phyloP scores from a whole-genome alignment of 768 basidiomycete species.

The Suillus decipiens region DNA sequence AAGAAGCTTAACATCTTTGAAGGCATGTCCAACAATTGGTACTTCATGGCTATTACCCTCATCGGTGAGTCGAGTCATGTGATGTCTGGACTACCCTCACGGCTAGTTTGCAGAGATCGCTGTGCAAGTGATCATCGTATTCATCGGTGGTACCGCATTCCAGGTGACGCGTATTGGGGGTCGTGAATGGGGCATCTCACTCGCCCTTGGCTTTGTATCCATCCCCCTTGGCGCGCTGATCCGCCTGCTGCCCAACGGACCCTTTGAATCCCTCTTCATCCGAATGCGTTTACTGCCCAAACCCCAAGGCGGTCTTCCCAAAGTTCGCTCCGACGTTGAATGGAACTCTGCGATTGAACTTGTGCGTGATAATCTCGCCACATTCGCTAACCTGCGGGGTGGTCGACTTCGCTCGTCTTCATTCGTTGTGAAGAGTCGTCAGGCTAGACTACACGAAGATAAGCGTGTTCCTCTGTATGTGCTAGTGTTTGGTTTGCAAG shows the following conservation, averaged over 20 bases:
- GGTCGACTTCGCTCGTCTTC: slow-evolving; percentile 86
- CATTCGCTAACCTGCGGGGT: slow-evolving; percentile 83
- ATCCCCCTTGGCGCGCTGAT: slow-evolving; percentile 85
- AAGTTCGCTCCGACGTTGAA: slow-evolving; percentile 54
- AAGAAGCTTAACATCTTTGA: slow-evolving; percentile 86
- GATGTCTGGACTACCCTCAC: slow-evolving; percentile 7
- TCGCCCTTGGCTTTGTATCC: slow-evolving; percentile 84
- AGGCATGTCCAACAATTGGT: slow-evolving; percentile 76
- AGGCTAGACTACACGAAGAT: slow-evolving; percentile 54
- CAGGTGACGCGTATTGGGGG: slow-evolving; percentile 78
- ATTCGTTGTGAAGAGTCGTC: slow-evolving; percentile 80
- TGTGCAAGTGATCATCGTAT: slow-evolving; percentile 86
- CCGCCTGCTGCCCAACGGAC: slow-evolving; percentile 77
- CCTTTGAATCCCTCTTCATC: slow-evolving; percentile 67
- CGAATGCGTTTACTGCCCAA: slow-evolving; percentile 60
- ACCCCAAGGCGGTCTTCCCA: slow-evolving; percentile 62
- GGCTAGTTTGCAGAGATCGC: slow-evolving; percentile 64
- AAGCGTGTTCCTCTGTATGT: slow-evolving; percentile 49
- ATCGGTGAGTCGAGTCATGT: slow-evolving; percentile 59
- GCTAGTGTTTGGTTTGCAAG: slow-evolving; percentile 20
- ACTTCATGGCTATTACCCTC: slow-evolving; percentile 81
- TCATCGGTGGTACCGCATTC: slow-evolving; percentile 90
- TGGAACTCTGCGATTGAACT: slow-evolving; percentile 82
- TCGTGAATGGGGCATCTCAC: slow-evolving; percentile 90
- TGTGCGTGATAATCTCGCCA: slow-evolving; percentile 84